phyloP scores from a whole-genome alignment of 345 rosid genomes.

The Citrus sp. region DNA sequence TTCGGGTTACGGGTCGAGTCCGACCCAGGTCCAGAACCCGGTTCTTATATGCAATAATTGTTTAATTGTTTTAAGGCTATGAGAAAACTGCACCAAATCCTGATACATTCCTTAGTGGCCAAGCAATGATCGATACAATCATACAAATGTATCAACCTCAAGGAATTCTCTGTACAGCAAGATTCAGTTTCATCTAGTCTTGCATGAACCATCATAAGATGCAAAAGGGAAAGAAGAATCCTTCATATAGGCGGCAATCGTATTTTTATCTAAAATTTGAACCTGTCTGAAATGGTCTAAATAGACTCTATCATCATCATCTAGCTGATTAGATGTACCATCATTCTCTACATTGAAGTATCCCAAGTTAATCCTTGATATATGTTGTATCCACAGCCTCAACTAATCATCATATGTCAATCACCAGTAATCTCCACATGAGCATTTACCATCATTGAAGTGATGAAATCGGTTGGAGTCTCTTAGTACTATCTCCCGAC shows the following conservation, averaged over 20 bases:
- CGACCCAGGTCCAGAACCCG: neutral
- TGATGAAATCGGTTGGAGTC: constrained; percentile 95
- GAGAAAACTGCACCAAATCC: neutral
- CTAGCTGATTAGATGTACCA: too few species aligned
- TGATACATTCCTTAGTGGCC: neutral
- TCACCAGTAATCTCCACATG: constrained; percentile 87
- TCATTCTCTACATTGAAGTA: neutral
- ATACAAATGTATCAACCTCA: neutral
- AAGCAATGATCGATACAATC: neutral
- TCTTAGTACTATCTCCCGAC: constrained; percentile 58
- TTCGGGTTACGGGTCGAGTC: neutral
- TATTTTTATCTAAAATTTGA: too few species aligned
- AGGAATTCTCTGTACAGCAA: neutral
- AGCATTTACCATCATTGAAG: constrained; percentile 69
- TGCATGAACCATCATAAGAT: neutral
- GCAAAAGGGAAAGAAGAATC: neutral
- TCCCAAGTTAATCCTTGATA: neutral
- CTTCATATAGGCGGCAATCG: neutral
- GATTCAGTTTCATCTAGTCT: neutral
- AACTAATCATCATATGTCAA: constrained; percentile 6
- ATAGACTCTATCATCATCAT: neutral
- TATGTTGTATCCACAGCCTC: neutral
- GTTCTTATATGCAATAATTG: neutral
- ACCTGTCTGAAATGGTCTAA: neutral
- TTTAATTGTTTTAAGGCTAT: neutral